These are phyloP conservation scores for Malassezia japonica DNA, from an alignment of 1,284 basidiomycete genomes.

Conservation along the genomic window DNA sequence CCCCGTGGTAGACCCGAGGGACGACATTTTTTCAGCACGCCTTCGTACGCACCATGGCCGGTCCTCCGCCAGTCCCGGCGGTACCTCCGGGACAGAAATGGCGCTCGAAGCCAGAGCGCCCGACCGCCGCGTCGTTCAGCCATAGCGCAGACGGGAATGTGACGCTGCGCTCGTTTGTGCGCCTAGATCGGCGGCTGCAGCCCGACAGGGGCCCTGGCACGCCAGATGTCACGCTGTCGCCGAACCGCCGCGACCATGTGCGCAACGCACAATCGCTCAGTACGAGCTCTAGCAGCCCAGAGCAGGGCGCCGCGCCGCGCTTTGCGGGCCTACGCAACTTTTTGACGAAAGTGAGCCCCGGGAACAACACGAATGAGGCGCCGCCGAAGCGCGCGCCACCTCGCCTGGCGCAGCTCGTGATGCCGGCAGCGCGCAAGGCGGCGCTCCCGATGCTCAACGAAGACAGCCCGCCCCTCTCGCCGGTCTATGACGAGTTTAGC, in stretches of 20 bases:
- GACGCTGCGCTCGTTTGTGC: constrained; percentile 2
- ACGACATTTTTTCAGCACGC: too few relatives aligned
- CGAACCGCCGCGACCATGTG: neutral
- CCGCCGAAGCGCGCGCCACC: neutral
- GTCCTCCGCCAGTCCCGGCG: neutral
- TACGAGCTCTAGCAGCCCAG: neutral
- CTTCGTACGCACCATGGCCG: too few relatives aligned
- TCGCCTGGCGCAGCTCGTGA: constrained; percentile 18
- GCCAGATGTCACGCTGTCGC: constrained; percentile 4
- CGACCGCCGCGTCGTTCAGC: neutral
- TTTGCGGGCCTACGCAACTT: neutral
- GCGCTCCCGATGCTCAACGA: constrained; percentile 28
- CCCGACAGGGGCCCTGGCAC: constrained; percentile 12
- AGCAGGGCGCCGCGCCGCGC: neutral
- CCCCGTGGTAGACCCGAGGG: too few relatives aligned
- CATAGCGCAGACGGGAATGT: neutral
- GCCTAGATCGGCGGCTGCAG: neutral
- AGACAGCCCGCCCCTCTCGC: constrained; percentile 37
- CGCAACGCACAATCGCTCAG: neutral
- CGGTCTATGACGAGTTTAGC: constrained; percentile 19
- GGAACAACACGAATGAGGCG: neutral
- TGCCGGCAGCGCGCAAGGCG: constrained; percentile 33
- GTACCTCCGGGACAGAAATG: neutral
- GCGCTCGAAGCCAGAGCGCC: neutral
- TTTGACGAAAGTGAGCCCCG: neutral